Evolutionary conservation across 768 basidiomycete genomes (phyloP), one percentile per base, ranked within the genome.

Genomic region (Lentinula sp.): DNA sequence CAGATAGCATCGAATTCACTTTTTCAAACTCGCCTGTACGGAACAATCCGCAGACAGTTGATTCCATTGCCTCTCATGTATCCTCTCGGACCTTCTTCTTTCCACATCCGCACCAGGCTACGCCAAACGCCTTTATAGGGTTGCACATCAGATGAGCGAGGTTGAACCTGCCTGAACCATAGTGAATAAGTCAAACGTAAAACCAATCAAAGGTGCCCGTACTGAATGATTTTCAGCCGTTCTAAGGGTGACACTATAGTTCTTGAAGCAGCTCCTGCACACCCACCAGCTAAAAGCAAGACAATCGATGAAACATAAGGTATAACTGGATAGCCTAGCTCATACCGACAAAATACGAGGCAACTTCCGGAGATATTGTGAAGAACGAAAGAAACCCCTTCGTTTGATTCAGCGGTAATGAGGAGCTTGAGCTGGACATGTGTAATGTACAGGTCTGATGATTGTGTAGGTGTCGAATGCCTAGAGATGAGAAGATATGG

Each of bases 221-320:
- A 95, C 95, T 95, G 88, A 63, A 99, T 97, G 69, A 99, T 98
- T 75, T 99, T 99, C 59, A 98, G 78, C 61, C 96, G 78, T 68
- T 98, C 95, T 13, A 98, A 72, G 9, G 95, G 96, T 66, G 86
- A 89, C 53, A 98, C 96, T 13, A 97, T 91, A 2, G 95, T 97
- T 59, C 95, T 79, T 61, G 90, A 93, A 8, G 92, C 86, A 63
- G 83, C 83, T 42, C 83, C 83, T 13, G 83, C 83, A 70, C 78
- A 80, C 68, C 82, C 82, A 48, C 82, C 82, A 65, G 82, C 82
- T 83, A 63, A 39, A 39, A 37, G 61, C 42, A 54, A 64, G 63
- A 59, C 46, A 64, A 56, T n/a, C 46, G 57, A 48, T 18, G 11
- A 21, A 40, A n/a, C 5, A 13, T 18, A 40, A 58, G 42, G 34